A percentile compares a stretch with the other conserved stretches of the same genome.
phyloP scores from a whole-genome alignment of 1,284 basidiomycete species.

The Fomitopsis palustris region DNA sequence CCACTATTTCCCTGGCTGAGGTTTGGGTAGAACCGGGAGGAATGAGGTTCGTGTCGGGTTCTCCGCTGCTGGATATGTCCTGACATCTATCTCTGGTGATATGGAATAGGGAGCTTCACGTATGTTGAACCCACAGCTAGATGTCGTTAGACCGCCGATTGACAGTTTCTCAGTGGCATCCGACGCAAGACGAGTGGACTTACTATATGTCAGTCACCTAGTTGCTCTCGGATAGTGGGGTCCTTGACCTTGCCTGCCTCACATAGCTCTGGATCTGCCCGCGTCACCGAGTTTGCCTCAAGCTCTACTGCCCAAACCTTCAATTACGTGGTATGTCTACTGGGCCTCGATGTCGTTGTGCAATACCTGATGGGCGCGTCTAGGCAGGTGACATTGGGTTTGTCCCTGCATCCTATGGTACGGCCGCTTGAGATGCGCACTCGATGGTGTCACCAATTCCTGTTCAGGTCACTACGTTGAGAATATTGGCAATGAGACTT shows the following conservation, averaged over 20 bases:
- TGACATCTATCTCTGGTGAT: background rate
- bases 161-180: constrained; percentile 59
- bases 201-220: constrained; percentile 40
- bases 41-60: constrained; percentile 31
- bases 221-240: background rate
- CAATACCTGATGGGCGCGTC: background rate
- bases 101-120: constrained; percentile 28
- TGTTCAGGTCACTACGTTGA: constrained; percentile 62
- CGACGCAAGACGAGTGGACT: constrained; percentile 66
- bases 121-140: constrained; percentile 1
- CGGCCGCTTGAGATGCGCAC: constrained; percentile 2
- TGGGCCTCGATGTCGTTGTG: background rate
- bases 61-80: background rate
- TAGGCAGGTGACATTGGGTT: constrained; percentile 67
- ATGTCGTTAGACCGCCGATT: background rate
- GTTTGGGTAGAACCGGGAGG: constrained; percentile 67
- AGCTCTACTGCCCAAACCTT: constrained; percentile 63
- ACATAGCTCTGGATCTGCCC: constrained; percentile 49
- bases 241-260: background rate
- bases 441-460: background rate
- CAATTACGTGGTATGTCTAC: constrained; percentile 49
- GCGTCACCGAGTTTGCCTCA: constrained; percentile 64
- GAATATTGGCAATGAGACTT: constrained; percentile 62
- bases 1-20: constrained; percentile 60
- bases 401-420: constrained; percentile 54